Conservation (phyloP, 108 stramenopile genomes). For the Discostella stelligeroides region DNA sequence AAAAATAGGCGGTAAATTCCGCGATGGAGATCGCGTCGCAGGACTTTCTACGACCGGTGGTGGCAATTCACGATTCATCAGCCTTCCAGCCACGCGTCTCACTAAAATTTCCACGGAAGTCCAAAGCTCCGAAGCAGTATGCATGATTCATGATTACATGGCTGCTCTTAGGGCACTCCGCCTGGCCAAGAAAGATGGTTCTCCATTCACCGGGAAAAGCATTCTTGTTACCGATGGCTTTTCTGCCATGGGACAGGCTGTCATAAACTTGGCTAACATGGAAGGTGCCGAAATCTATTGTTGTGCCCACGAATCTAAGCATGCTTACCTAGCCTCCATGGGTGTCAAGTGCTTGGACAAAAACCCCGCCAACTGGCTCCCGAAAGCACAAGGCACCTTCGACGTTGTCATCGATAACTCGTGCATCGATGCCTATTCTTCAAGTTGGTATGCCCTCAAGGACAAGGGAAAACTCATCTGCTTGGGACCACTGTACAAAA, state of each 20-base stretch:
- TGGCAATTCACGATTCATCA: conserved; percentile 67
- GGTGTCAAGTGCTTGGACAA: conserved; percentile 57
- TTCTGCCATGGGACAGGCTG: conserved; percentile 63
- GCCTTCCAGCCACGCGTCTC: conserved; percentile 46
- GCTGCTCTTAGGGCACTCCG: conserved; percentile 74
- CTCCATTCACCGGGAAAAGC: conserved; percentile 56
- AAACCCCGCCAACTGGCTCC: conserved; percentile 56
- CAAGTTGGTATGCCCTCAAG: conserved; percentile 52
- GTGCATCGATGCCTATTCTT: conserved; percentile 50
- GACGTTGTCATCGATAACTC: conserved; percentile 71
- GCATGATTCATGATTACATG: conserved; percentile 78
- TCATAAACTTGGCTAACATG: conserved; percentile 59
- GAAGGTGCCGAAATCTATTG: conserved; percentile 66
- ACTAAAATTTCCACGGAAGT: conserved; percentile 60
- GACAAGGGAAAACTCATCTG: conserved; percentile 55
- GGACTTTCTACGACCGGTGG: conserved; percentile 55
- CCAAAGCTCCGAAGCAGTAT: conserved; percentile 56
- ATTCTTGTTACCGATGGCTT: conserved; percentile 74
- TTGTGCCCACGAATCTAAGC: conserved; percentile 53
- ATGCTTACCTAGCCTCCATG: conserved; percentile 48
- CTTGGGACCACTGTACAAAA: conserved; percentile 29
- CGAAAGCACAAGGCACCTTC: conserved; percentile 53
- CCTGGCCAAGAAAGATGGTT: conserved; percentile 44
- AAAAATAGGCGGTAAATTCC: conserved; percentile 24
- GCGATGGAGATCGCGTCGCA: conserved; percentile 65